Base-by-base conservation (phyloP, 2,329 filamentous ascomycete genomes). In the Aspergillus sp. region DNA sequence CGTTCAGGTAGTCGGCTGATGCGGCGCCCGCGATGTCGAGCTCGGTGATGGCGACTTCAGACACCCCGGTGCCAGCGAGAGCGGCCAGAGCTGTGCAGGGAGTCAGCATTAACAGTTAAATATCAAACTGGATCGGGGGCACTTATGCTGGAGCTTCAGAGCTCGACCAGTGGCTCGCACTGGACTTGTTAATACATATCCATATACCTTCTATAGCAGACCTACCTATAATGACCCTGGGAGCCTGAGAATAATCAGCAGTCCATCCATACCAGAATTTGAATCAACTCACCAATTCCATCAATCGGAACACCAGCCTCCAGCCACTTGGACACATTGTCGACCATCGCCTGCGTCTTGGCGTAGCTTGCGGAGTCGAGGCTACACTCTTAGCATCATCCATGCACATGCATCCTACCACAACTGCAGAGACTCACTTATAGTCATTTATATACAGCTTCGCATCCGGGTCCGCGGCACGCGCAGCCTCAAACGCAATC, bases 391-490 rank as follows among this genome's bases (percentile, higher is more conserved):
- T 48, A 50, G 26, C 51, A 11, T 4, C 9, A 30, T 30, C 26
- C 26, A 1, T 2, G 1, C 22, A 24, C 5, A 24, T 24, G n/a
- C n/a, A 6, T 6, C 24, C 5, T 7, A 41, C 9, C 34, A 13
- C 41, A 44, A 18, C 5, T 39, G 24, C 22, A 44, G 12, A 41
- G 26, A 56, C 69, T 65, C 58, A 75, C 71, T 80, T 81, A 70
- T 79, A 81, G 68, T 91, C 88, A 74, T 91, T 92, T 76, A 91
- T 89, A 78, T 89, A 92, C 39, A 91, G 79, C 74, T 87, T 88
- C 3, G 85, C 87, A 55, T 74, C 66, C 2, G 88, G 86, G 70
- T 91, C 89, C 13, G 86, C 87, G 8, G 79, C 79, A 51, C 83
- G 82, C 18, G 89, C 89, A 11, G 88, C 84, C 52, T 83, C 79